A percentile compares a stretch with the other conserved stretches of the same genome.
These are phyloP conservation scores for Eucalyptus sp. DNA, from an alignment of 345 rosid species.

Conservation along the genomic window DNA sequence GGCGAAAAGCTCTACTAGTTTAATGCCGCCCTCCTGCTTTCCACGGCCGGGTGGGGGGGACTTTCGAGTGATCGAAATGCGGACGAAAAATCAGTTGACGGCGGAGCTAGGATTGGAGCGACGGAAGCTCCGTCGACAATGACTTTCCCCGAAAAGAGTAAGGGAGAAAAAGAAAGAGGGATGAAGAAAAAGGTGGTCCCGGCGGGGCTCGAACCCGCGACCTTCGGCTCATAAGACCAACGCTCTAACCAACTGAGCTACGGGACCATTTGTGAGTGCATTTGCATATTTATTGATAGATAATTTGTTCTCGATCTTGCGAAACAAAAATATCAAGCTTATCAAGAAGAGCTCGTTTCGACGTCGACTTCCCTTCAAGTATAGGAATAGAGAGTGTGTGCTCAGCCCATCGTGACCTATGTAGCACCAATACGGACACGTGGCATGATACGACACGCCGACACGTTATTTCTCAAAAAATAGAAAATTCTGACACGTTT, in stretches of 20 bases:
- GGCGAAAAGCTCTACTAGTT: background rate
- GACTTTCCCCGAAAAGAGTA: background rate
- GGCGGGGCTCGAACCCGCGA: conserved; percentile 96
- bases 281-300: fast-evolving
- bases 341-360: background rate
- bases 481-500: too few relatives aligned
- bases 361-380: background rate
- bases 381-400: background rate
- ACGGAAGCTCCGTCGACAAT: background rate
- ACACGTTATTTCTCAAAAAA: too few relatives aligned
- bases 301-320: fast-evolving
- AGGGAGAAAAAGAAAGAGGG: background rate
- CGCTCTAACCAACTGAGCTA: conserved; percentile 99
- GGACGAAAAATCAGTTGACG: background rate
- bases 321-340: background rate
- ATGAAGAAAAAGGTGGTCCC: conserved; percentile 26
- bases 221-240: conserved; percentile 99
- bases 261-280: conserved; percentile 37
- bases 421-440: too few relatives aligned
- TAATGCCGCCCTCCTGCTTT: background rate
- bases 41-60: background rate
- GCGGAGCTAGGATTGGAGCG: background rate
- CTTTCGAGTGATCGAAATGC: background rate
- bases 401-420: background rate
- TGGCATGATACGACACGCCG: too few relatives aligned